These are phyloP conservation scores for Anthostomella pinea DNA, from an alignment of 2,329 filamentous ascomycete species.

Conservation along the genomic window DNA sequence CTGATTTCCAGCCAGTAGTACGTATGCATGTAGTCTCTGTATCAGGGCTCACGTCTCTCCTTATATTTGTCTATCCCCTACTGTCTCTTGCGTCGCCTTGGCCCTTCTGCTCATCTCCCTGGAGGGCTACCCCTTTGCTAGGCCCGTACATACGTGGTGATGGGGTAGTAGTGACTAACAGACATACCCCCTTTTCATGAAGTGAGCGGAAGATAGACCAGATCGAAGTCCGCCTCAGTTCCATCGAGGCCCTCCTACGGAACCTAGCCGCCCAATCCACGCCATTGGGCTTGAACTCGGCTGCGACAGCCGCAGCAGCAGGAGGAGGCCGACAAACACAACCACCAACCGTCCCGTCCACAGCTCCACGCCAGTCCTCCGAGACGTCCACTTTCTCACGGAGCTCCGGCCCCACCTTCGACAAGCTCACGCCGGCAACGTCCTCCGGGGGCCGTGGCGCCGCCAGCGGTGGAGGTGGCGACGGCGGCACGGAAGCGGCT, in stretches of 20 bases:
- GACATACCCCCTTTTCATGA: neutral
- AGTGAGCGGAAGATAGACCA: conserved; percentile 52
- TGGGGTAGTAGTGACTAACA: no score
- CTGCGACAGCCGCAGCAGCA: conserved; percentile 4
- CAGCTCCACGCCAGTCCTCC: no score
- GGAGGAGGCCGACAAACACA: neutral
- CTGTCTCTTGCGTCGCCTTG: no score
- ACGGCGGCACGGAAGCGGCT: no score
- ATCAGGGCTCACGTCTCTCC: no score
- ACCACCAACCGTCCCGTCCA: neutral
- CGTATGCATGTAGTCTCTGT: conserved; percentile 22
- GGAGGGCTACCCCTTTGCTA: neutral
- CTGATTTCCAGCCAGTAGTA: conserved; percentile 61
- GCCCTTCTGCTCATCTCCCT: neutral
- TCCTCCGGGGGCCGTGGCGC: no score
- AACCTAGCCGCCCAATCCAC: conserved; percentile 24
- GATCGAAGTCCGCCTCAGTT: conserved; percentile 37
- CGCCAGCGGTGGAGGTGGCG: no score
- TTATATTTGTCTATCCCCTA: no score
- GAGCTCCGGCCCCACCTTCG: no score
- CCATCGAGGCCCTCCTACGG: conserved; percentile 37
- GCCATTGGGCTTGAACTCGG: no score
- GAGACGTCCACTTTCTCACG: no score
- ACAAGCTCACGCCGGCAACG: conserved; percentile 20
- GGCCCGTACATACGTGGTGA: neutral